These are phyloP conservation scores for Lipomyces spencermartinsiae DNA, from an alignment of 805 yeast genomes.

Conservation along the genomic window DNA sequence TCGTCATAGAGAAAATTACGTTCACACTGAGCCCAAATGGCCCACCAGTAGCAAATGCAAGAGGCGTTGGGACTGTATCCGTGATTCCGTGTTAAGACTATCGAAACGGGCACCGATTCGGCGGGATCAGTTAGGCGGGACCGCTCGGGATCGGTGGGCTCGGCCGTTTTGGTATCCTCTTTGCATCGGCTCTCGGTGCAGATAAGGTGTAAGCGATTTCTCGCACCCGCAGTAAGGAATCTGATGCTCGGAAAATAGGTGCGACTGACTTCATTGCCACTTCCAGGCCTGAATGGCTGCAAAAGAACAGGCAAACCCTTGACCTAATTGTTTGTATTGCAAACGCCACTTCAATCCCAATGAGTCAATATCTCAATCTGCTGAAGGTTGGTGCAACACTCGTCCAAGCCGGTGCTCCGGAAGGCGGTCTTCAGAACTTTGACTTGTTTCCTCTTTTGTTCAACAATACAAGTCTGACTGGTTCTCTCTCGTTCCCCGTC, in stretches of 20 bases:
- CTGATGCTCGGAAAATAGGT: constrained; percentile 59
- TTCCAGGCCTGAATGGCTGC: constrained; percentile 46
- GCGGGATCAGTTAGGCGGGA: too few relatives aligned
- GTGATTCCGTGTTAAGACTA: too few relatives aligned
- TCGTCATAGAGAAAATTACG: too few relatives aligned
- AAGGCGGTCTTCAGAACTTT: constrained; percentile 14
- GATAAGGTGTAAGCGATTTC: constrained; percentile 60
- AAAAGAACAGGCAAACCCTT: constrained; percentile 45
- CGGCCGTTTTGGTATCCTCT: constrained; percentile 67
- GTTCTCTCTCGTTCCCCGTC: too few relatives aligned
- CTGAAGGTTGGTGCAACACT: constrained; percentile 64
- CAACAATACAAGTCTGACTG: constrained; percentile 42
- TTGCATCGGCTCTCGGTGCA: constrained; percentile 66
- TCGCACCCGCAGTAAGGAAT: constrained; percentile 56
- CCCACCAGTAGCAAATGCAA: too few relatives aligned
- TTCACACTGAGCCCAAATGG: too few relatives aligned
- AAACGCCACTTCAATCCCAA: constrained; percentile 50
- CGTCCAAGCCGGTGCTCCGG: constrained; percentile 70
- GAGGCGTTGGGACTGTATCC: too few relatives aligned
- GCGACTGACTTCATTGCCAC: constrained; percentile 62
- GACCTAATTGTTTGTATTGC: constrained; percentile 62
- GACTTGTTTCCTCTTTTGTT: constrained; percentile 20
- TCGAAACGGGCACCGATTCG: too few relatives aligned
- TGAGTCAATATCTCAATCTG: constrained; percentile 52
- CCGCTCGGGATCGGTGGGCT: not conserved